Evolutionary conservation across 306 rosid genomes (phyloP).

Genomic region (Cicer arietinum): DNA sequence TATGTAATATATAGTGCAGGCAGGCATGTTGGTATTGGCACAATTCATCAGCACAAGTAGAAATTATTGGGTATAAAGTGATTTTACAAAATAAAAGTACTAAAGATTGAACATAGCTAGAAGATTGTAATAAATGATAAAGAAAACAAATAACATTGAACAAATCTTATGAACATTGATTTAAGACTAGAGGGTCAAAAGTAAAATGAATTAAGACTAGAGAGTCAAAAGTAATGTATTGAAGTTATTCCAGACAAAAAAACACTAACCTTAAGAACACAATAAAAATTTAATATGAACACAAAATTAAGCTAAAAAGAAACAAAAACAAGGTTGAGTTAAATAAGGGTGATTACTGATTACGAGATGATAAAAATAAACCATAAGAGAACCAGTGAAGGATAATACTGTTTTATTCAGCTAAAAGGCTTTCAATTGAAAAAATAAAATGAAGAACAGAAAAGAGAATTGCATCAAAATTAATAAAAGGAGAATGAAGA

Average conservation of each 20-base stretch:
- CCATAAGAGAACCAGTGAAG: background rate
- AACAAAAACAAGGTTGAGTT: background rate
- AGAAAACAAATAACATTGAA: background rate
- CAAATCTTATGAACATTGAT: background rate
- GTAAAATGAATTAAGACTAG: background rate
- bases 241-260: constrained; percentile 19
- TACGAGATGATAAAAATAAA: background rate
- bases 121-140: background rate
- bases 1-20: too few relatives aligned
- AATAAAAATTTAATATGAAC: background rate
- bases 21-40: too few relatives aligned
- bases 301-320: background rate
- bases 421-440: background rate
- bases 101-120: background rate
- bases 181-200: background rate
- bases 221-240: background rate
- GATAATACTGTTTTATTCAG: too few relatives aligned
- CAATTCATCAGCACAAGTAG: background rate
- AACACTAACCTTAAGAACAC: constrained; percentile 5
- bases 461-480: background rate
- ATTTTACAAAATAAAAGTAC: background rate
- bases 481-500: background rate
- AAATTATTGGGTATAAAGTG: background rate
- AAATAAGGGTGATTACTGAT: background rate
- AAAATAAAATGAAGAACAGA: background rate